Evolutionary conservation across 164 flowering plant species (phyloP).

Genomic region (Annona squamosa): DNA sequence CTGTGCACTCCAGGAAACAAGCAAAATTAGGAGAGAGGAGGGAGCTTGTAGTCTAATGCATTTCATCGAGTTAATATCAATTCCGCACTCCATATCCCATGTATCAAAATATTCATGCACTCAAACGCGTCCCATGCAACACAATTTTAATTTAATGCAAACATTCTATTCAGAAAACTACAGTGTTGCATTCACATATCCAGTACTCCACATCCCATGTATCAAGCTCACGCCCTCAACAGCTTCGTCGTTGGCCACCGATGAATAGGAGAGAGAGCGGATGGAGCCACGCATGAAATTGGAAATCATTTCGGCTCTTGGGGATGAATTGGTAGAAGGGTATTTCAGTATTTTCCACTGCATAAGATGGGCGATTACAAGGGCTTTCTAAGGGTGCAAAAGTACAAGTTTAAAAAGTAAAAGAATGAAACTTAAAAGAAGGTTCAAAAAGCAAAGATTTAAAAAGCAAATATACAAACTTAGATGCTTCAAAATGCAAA

Average conservation of each 20-base stretch:
- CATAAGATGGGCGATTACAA: no score
- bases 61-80: neutral
- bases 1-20: neutral
- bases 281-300: neutral
- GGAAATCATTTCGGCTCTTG: neutral
- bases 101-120: neutral
- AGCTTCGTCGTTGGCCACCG: neutral
- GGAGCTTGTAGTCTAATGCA: neutral
- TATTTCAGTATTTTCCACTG: no score
- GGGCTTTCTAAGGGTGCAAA: no score
- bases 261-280: neutral
- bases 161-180: neutral
- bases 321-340: no score
- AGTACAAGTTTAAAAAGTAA: no score
- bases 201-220: neutral
- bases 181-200: neutral
- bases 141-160: neutral
- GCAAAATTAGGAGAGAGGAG: neutral
- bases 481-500: no score
- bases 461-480: no score
- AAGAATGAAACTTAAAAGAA: no score
- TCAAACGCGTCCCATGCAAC: neutral
- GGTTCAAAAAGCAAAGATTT: no score
- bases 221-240: neutral
- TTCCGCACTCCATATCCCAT: no score